Base-by-base conservation (phyloP, 176 grass and related monocot species). In the Paspalum vaginatum region DNA sequence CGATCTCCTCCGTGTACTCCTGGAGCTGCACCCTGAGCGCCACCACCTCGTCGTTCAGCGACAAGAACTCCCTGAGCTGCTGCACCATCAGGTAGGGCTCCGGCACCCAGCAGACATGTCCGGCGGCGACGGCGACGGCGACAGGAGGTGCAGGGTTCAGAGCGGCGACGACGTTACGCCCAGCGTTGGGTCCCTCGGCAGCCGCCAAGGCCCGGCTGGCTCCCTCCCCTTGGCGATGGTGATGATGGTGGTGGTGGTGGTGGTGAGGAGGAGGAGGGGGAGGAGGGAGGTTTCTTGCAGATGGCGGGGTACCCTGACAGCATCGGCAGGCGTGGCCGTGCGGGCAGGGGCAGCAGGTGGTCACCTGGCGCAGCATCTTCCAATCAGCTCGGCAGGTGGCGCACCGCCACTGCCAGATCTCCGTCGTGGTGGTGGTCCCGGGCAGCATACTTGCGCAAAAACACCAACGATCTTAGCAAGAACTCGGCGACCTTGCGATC, bases 11-110 rank as follows among this genome's bases (percentile, higher is more conserved):
- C 59, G 24, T 32, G 60, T 78, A 78, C 45, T 78, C 75, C 45
- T 78, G 59, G 7, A 78, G 75, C 60, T 78, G 75, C 60, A 51
- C 75, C 75, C 60, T 78, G 59, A 78, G 60, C 25, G 75, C 75
- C 1, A 78, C 60, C 45, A 62, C 45, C 60, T 65, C 75, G 75
- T 65, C 24, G 75, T 63, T 49, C 0, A 65, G 60, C 6, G 60
- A 8, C 75, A 65, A 59, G 58, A 78, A 64, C 45, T 78, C 75
- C 45, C 60, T 13, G 10, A 78, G 75, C 75, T 78, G 75, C 60
- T 78, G 60, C 75, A 65, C 45, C 75, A 78, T 65, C 75, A 78
- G 45, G 75, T 15, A 9, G 0, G 60, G 45, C 6, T 78, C 59
- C 59, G 60, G 59, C 8, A 39, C 75, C 75, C 75, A 78, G 44